phyloP scores from a whole-genome alignment of 805 yeast species.

The Trichomonascus vanleenenianus region DNA sequence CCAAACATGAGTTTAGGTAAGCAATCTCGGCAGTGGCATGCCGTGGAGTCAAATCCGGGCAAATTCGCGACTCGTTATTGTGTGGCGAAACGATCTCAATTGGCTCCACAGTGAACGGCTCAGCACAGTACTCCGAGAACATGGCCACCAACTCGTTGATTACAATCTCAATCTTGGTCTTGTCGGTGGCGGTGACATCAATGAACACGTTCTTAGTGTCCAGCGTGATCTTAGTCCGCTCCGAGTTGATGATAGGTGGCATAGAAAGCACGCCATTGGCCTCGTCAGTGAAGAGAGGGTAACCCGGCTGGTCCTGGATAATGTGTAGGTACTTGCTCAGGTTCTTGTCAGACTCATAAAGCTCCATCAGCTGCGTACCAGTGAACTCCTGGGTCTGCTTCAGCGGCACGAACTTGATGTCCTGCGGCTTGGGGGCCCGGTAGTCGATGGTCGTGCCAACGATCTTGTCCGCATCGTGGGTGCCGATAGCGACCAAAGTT shows the following conservation, averaged over 20 bases:
- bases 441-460: constrained; percentile 71
- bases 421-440: constrained; percentile 74
- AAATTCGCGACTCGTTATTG: constrained; percentile 63
- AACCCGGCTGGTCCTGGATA: constrained; percentile 79
- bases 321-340: constrained; percentile 83
- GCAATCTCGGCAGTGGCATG: constrained; percentile 62
- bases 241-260: constrained; percentile 96
- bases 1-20: constrained; percentile 89
- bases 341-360: constrained; percentile 85
- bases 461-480: constrained; percentile 84
- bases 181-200: constrained; percentile 93
- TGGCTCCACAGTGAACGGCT: constrained; percentile 84
- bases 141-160: constrained; percentile 88
- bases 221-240: constrained; percentile 78
- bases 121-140: constrained; percentile 83
- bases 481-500: constrained; percentile 96
- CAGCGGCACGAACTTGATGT: constrained; percentile 47
- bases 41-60: constrained; percentile 69
- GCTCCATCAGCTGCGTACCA: constrained; percentile 77
- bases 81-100: constrained; percentile 77
- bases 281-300: constrained; percentile 81
- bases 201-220: constrained; percentile 83
- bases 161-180: constrained; percentile 88
- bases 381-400: constrained; percentile 43
- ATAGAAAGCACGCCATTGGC: constrained; percentile 73